Conservation (phyloP, 1,139 yeast genomes). For the Candida pseudoviswanathii region DNA sequence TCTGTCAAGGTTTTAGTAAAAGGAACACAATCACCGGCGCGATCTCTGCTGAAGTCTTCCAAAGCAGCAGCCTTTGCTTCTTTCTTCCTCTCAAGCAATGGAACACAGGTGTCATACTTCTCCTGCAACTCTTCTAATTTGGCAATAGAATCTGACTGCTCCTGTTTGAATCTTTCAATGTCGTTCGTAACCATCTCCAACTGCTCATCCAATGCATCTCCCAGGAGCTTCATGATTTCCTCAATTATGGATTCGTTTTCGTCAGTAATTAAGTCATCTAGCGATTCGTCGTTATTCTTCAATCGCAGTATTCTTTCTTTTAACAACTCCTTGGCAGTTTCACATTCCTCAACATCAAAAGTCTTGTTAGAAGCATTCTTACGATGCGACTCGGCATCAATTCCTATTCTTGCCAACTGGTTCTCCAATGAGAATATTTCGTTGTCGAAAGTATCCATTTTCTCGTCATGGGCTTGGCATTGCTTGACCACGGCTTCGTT, state of each 20-base stretch:
- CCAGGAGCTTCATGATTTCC: slow-evolving; percentile 16
- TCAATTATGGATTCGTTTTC: slow-evolving; percentile 10
- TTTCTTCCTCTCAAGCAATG: background rate
- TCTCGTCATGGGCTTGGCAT: slow-evolving; percentile 19
- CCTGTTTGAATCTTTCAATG: slow-evolving; percentile 1
- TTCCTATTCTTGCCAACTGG: slow-evolving; percentile 15
- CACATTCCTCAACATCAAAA: slow-evolving; percentile 5
- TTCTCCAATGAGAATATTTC: slow-evolving; percentile 16
- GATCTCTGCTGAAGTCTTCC: slow-evolving; percentile 19
- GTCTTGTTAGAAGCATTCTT: slow-evolving; percentile 4
- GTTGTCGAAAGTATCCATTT: slow-evolving; percentile 13
- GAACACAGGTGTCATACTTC: slow-evolving; percentile 5
- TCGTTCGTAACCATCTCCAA: slow-evolving; percentile 15
- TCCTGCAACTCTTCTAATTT: slow-evolving; percentile 7
- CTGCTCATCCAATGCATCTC: slow-evolving; percentile 22
- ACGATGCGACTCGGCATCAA: slow-evolving; percentile 11
- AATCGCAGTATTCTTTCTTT: slow-evolving; percentile 10
- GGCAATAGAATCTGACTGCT: slow-evolving; percentile 3
- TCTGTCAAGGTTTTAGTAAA: slow-evolving; percentile 50
- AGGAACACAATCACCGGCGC: slow-evolving; percentile 15
- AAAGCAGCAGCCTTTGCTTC: slow-evolving; percentile 3
- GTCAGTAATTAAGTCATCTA: slow-evolving; percentile 11
- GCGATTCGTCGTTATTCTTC: slow-evolving; percentile 6
- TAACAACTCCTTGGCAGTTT: slow-evolving; percentile 7
- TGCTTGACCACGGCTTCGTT: slow-evolving; percentile 28